Evolutionary conservation across 768 basidiomycete genomes (phyloP), one percentile per base, ranked within the genome.

Genomic region (Termitomyces heimii): DNA sequence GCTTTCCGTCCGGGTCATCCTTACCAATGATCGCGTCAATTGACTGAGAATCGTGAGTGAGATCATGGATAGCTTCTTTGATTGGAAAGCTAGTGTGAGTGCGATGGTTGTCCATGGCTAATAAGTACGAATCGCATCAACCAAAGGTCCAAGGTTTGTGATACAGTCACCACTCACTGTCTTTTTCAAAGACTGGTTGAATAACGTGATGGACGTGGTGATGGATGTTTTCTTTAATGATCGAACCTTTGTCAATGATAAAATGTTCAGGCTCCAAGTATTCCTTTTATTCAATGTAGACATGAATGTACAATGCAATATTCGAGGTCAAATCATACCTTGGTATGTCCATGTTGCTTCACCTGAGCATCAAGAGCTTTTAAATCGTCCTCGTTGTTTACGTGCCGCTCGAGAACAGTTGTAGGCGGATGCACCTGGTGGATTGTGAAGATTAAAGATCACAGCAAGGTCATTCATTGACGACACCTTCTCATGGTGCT

Each of bases 401-500:
- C 32, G n/a, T 58, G 57, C 8, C 46, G 53, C 42, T 54, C 57
- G 4, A 42, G 28, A 6, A 54, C 40, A 18, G 45, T 54, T 2
- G 53, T 54, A 0, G 37, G 10, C 2, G 52, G 46, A 7, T 54
- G 52, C 1, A 58, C 34, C 39, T 58, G 24, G 4, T 13, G 13
- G 10, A 14, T 40, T 1, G 24, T 18, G 10, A 31, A 12, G 16
- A 34, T 46, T 1, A 47, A 7, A 10, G 7, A 32, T 34, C 5
- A 20, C 24, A 2, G 32, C 18, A 18, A 42, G n/a, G 29, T 10
- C 24, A 50, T 46, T 4, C 16, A 24, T 46, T 12, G n/a, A 3
- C 57, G 65, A 13, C 50, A 73, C 74, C 22, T 59, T 57, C 5
- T 72, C 65, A 46, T 56, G 62, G 29, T 63, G 61, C 31, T 65